Evolutionary conservation across 1,139 yeast genomes (phyloP), one percentile per base, ranked within the genome.

Genomic region (Candida dubliniensis): DNA sequence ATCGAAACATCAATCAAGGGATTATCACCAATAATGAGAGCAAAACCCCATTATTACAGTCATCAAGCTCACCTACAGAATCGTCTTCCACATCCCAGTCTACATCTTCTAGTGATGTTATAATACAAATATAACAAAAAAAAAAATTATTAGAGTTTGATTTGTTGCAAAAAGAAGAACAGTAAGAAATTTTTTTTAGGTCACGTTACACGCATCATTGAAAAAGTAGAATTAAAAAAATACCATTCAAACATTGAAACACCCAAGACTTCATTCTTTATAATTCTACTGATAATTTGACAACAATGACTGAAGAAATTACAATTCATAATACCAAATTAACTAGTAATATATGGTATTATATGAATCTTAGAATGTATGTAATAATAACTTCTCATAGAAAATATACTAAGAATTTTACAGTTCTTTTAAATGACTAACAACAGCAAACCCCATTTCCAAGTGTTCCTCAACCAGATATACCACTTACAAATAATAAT

Each of bases 51-150:
- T 18, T 18, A 18, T 18, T 18, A 18, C 23, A 18, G 3, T 18
- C 5, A 18, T 18, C 23, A 18, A 18, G 5, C 5, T 18, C 23
- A 18, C 3, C 3, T 3, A 18, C 23, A 18, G 23, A 3, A 18
- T 38, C 37, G 12, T 14, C 37, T 8, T 33, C 35, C 7, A 25
- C 34, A 29, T 39, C 36, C 15, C 23, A 11, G 15, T 35, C 45
- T 9, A 13, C 45, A 12, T 43, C 49, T 10, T 46, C 49, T 5
- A 47, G 50, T 46, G 50, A 47, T 29, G 39, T 47, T 24, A 40
- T 47, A 27, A 47, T 47, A 12, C 49, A 47, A 32, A 47, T 47
- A 31, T 43, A 36, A 29, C 41, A 38, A 27, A 27, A 32, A 11
- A 15, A 18, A 18, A 18, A 18, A 18, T 5, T 5, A 18, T 18